Percentiles rank a stretch among this genome's conserved stretches.
phyloP scores from a whole-genome alignment of 2,329 filamentous ascomycete genomes.

The Colletotrichum sidae region DNA sequence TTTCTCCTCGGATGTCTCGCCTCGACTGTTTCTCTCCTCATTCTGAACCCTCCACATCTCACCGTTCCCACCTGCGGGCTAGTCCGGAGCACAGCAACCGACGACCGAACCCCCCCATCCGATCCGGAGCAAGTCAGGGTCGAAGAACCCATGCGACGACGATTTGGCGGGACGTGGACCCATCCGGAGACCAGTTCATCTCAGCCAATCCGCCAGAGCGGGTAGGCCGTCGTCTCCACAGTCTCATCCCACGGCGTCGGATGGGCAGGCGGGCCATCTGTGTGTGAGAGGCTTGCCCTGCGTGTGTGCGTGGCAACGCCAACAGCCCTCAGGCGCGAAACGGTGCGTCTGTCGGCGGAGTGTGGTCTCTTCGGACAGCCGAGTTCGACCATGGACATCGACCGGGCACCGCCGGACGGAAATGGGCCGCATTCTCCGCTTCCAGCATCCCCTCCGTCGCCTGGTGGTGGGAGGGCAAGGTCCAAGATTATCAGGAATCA shows the following conservation, averaged over 20 bases:
- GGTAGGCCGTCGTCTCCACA: neutral
- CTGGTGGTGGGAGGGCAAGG: constrained; percentile 13
- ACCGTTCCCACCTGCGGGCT: neutral
- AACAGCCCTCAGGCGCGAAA: no score
- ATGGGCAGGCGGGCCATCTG: neutral
- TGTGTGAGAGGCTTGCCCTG: neutral
- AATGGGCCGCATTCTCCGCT: constrained; percentile 14
- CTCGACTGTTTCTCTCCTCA: neutral
- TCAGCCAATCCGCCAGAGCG: neutral
- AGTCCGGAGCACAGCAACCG: neutral
- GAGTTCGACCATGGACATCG: constrained; percentile 22
- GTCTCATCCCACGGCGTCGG: neutral
- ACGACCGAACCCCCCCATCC: constrained; percentile 3
- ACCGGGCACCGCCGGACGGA: constrained; percentile 14
- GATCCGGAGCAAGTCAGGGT: neutral
- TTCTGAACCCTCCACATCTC: neutral
- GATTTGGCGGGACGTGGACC: constrained; percentile 12
- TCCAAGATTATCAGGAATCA: constrained; percentile 38
- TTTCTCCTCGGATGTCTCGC: constrained; percentile 34
- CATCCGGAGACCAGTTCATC: constrained; percentile 1
- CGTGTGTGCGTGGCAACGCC: neutral
- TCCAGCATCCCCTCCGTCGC: constrained; percentile 19
- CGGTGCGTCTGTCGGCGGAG: neutral
- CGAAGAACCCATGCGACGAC: constrained; percentile 13
- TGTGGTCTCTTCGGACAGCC: neutral